Conservation (phyloP, 306 rosid genomes). For the Vicia sativa region DNA sequence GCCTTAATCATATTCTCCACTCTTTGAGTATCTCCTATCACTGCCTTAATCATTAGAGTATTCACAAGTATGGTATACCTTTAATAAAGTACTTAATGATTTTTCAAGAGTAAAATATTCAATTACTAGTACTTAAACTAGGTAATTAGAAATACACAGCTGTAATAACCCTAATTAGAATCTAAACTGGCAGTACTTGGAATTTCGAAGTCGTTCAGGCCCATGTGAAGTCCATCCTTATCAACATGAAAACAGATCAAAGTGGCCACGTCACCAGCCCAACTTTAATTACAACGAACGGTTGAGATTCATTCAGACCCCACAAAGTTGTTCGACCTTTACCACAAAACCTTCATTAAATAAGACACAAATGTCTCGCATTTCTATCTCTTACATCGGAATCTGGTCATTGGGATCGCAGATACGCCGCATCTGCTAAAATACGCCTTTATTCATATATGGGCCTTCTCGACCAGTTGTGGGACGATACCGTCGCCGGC, state of each 20-base stretch:
- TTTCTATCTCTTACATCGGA: conserved; percentile 14
- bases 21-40: no score
- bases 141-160: background rate
- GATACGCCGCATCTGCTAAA: conserved; percentile 41
- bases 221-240: conserved; percentile 56
- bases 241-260: conserved; percentile 51
- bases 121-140: no score
- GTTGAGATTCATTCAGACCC: conserved; percentile 29
- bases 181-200: background rate
- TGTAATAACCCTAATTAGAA: background rate
- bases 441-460: conserved; percentile 36
- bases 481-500: conserved; percentile 98
- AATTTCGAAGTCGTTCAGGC: conserved; percentile 23
- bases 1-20: no score
- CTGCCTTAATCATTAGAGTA: no score
- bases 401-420: conserved; percentile 26
- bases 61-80: no score
- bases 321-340: conserved; percentile 58
- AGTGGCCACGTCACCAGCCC: conserved; percentile 47
- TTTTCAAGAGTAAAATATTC: no score
- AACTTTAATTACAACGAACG: conserved; percentile 29
- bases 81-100: no score
- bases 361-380: background rate
- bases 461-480: conserved; percentile 90
- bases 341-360: conserved; percentile 52